Conservation (phyloP, 164 flowering plant species). For the Euptelea pleiosperma region DNA sequence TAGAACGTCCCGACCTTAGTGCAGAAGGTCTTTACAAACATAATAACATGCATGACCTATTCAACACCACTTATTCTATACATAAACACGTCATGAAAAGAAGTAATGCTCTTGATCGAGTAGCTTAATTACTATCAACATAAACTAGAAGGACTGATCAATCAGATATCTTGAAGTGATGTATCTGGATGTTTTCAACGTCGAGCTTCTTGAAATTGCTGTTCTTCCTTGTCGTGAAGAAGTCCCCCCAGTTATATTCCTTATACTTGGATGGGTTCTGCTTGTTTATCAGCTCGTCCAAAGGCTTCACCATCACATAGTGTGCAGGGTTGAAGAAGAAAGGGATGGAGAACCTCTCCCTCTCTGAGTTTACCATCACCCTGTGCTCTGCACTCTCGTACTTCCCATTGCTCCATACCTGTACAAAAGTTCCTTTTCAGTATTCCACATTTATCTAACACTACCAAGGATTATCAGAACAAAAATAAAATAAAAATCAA, state of each 20-base stretch:
- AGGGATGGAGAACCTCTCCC: constrained; percentile 64
- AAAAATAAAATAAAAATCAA: too few species aligned
- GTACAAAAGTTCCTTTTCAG: not conserved
- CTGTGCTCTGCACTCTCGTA: constrained; percentile 72
- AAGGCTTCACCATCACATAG: constrained; percentile 41
- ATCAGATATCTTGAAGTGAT: constrained; percentile 32
- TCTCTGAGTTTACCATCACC: constrained; percentile 50
- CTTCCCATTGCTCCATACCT: constrained; percentile 60
- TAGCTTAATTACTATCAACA: too few species aligned
- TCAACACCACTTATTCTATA: too few species aligned
- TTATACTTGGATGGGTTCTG: constrained; percentile 30
- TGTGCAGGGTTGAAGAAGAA: constrained; percentile 55
- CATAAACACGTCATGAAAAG: too few species aligned
- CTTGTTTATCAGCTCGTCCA: constrained; percentile 39
- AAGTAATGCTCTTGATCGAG: too few species aligned
- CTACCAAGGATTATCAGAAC: too few species aligned
- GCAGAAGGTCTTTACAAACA: too few species aligned
- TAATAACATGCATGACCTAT: too few species aligned
- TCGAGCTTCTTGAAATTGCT: constrained; percentile 47
- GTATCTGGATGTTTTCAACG: constrained; percentile 38
- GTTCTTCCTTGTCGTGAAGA: constrained; percentile 24
- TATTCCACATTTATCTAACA: too few species aligned
- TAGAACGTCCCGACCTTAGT: too few species aligned
- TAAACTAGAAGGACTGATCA: not conserved
- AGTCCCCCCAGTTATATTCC: constrained; percentile 44